These are phyloP conservation scores for Alternaria triticimaculans DNA, from an alignment of 2,329 filamentous ascomycete species.

Conservation along the genomic window DNA sequence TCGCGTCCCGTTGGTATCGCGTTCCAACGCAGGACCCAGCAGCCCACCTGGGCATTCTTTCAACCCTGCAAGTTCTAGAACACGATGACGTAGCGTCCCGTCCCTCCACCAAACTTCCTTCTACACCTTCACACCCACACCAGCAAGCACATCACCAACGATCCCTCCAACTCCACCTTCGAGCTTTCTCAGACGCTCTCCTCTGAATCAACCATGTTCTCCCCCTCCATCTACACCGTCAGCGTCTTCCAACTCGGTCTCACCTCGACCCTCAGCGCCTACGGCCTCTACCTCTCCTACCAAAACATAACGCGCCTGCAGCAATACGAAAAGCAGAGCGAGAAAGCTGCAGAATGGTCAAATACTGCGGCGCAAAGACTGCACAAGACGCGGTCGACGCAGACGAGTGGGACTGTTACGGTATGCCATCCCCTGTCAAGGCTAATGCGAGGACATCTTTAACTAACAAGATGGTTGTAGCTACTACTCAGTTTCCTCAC, in stretches of 20 bases:
- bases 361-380: conserved; percentile 41
- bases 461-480: neutral
- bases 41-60: too few species aligned
- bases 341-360: conserved; percentile 49
- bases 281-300: conserved; percentile 44
- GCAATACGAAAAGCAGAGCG: conserved; percentile 42
- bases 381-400: conserved; percentile 45
- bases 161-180: neutral
- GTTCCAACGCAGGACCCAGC: neutral
- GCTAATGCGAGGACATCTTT: too few species aligned
- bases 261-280: conserved; percentile 33
- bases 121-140: neutral
- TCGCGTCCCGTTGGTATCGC: neutral
- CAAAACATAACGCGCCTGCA: conserved; percentile 46
- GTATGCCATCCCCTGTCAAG: too few species aligned
- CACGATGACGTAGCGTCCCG: neutral
- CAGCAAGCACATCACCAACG: neutral
- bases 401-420: conserved; percentile 40
- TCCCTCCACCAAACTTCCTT: neutral
- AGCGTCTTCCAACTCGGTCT: conserved; percentile 20
- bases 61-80: neutral
- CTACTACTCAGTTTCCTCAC: conserved; percentile 18
- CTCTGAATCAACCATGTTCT: neutral
- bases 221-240: neutral
- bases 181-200: too few species aligned